Evolutionary conservation across 805 yeast species (phyloP), one percentile per base, ranked within the genome.

Genomic region (Starmera dryadoides): DNA sequence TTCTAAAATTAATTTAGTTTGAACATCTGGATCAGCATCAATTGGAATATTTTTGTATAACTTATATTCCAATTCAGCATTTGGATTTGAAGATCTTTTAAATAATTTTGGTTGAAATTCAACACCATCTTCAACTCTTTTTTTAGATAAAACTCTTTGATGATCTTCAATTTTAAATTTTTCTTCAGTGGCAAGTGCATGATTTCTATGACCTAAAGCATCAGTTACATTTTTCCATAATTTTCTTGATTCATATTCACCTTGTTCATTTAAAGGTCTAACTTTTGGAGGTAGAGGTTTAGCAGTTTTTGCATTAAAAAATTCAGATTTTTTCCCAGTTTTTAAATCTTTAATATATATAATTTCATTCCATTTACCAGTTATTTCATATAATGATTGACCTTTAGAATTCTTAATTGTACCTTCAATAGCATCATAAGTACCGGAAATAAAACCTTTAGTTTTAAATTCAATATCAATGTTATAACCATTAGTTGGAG

Each of bases 351-450:
- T 81, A 36, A 88, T 75, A 40, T 79, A 72, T 75, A 93, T 80
- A 1, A 78, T 66, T 45, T 81, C 96, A 61, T 88, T 87, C 98
- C 98, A 93, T 61, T 93, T 91, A 12, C 98, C 98, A 10, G 81
- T 52, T 30, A 91, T 68, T 48, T 77, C 84, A 55, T 67, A 87
- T 28, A 81, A 58, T 2, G 66, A 66, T 47, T 81, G 77, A 17
- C 77, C 78, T 2, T 69, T 61, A 22, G 68, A 51, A 36, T 74
- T 71, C 53, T 73, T 77, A 38, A 89, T 70, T 5, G 58, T 61
- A 38, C 98, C 98, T 49, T 77, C 82, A 46, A 93, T 85, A 7
- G 85, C 85, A 59, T 93, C 94, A 60, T 91, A 93, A 3, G 91
- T 75, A 17, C 98, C 98, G 18, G 89, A 74, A 33, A 93, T 85